These are phyloP conservation scores for Conringia planisiliqua DNA, from an alignment of 345 rosid genomes.

Conservation along the genomic window DNA sequence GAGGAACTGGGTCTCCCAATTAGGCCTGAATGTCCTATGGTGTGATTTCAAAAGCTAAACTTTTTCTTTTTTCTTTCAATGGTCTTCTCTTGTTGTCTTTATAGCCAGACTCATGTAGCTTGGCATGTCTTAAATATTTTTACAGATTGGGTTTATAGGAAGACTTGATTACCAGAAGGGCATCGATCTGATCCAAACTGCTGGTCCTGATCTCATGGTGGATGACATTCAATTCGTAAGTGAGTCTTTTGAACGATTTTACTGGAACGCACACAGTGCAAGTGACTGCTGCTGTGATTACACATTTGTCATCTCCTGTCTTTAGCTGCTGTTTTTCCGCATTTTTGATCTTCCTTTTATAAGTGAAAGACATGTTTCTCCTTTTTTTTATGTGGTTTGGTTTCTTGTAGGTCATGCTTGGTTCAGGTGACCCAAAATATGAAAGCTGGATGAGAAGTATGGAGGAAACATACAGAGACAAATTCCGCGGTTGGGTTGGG, in stretches of 20 bases:
- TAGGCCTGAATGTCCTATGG: conserved; percentile 84
- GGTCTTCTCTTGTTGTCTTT: background rate
- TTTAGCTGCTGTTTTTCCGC: background rate
- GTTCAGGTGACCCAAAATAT: conserved; percentile 74
- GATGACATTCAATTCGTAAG: conserved; percentile 93
- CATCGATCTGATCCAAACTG: conserved; percentile 71
- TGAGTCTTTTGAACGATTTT: conserved; percentile 31
- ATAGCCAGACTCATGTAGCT: background rate
- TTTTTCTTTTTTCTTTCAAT: background rate
- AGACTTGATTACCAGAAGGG: conserved; percentile 96
- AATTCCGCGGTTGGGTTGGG: conserved; percentile 97
- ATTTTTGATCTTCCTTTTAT: background rate
- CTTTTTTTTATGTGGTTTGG: background rate
- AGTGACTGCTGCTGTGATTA: background rate
- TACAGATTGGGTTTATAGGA: conserved; percentile 93
- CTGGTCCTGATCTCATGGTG: conserved; percentile 71
- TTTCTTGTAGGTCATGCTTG: conserved; percentile 81
- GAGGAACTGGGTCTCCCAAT: conserved; percentile 86
- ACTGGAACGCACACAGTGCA: background rate
- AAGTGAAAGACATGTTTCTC: background rate
- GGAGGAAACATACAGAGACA: conserved; percentile 63
- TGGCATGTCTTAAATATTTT: background rate
- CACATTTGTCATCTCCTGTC: background rate
- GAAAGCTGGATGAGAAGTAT: conserved; percentile 88
- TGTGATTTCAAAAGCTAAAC: conserved; percentile 29